phyloP scores from a whole-genome alignment of 176 grass and related monocot genomes.

The Secale cereale region DNA sequence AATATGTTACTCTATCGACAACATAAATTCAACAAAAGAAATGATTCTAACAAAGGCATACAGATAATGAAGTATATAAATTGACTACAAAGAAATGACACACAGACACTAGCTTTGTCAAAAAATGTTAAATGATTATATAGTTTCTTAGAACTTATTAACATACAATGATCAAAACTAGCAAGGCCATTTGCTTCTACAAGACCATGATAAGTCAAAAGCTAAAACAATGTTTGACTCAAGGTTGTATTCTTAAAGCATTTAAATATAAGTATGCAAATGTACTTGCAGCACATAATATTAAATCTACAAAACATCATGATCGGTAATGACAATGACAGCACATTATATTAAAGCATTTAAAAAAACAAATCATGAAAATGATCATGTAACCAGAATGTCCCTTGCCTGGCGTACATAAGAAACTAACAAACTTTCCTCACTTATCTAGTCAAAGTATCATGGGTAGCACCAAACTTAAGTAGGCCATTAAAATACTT shows the following conservation, averaged over 20 bases:
- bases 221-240: background rate
- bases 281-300: background rate
- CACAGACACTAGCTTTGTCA: background rate
- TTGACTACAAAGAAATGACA: background rate
- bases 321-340: background rate
- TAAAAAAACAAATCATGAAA: background rate
- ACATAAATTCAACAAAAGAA: background rate
- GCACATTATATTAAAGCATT: background rate
- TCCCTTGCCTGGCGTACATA: background rate
- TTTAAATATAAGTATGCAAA: background rate
- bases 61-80: background rate
- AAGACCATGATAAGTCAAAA: background rate
- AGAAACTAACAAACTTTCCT: background rate
- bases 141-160: background rate
- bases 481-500: constrained; percentile 31
- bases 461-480: constrained; percentile 21
- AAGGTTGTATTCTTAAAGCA: background rate
- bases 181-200: background rate
- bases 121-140: background rate
- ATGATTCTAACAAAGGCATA: background rate
- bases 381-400: background rate
- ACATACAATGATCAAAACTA: background rate
- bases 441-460: background rate
- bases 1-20: background rate
- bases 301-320: background rate